These are phyloP conservation scores for Ophiostoma triangulosporum DNA, from an alignment of 2,329 filamentous ascomycete species.

Conservation along the genomic window DNA sequence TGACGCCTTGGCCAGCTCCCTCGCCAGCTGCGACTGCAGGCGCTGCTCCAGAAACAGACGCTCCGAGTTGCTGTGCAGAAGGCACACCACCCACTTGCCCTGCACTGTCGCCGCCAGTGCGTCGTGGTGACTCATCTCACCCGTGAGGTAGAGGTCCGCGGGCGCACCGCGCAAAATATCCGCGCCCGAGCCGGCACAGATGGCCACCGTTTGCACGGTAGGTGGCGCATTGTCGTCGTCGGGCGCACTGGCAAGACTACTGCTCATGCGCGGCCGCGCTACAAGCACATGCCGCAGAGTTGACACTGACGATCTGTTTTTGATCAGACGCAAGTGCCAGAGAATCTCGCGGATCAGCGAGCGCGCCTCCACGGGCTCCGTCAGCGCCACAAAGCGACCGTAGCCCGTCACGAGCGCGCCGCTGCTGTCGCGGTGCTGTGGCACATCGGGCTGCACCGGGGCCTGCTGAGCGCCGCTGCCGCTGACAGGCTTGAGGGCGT, in stretches of 20 bases:
- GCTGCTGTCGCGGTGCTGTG: slow-evolving; percentile 16
- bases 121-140: slow-evolving; percentile 88
- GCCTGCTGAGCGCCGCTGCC: slow-evolving; percentile 24
- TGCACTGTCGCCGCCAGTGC: slow-evolving; percentile 75
- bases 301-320: not conserved
- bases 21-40: slow-evolving; percentile 52
- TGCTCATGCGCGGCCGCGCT: slow-evolving; percentile 20
- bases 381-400: slow-evolving; percentile 34
- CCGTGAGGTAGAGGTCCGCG: slow-evolving; percentile 65
- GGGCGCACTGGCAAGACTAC: slow-evolving; percentile 5
- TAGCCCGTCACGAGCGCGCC: slow-evolving; percentile 25
- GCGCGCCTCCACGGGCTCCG: slow-evolving; percentile 24
- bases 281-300: slow-evolving; percentile 27
- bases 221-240: not conserved
- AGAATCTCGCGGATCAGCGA: slow-evolving; percentile 43
- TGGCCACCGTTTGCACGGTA: slow-evolving; percentile 42
- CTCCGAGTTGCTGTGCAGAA: slow-evolving; percentile 93
- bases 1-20: slow-evolving; percentile 32
- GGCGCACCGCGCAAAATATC: slow-evolving; percentile 55
- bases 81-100: slow-evolving; percentile 66
- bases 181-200: slow-evolving; percentile 82
- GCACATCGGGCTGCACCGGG: not conserved
- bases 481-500: slow-evolving; percentile 20
- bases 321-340: slow-evolving; percentile 47
- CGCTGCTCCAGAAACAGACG: slow-evolving; percentile 63